These are phyloP conservation scores for Clohesyomyces aquaticus DNA, from an alignment of 495 filamentous ascomycete species.

Conservation along the genomic window DNA sequence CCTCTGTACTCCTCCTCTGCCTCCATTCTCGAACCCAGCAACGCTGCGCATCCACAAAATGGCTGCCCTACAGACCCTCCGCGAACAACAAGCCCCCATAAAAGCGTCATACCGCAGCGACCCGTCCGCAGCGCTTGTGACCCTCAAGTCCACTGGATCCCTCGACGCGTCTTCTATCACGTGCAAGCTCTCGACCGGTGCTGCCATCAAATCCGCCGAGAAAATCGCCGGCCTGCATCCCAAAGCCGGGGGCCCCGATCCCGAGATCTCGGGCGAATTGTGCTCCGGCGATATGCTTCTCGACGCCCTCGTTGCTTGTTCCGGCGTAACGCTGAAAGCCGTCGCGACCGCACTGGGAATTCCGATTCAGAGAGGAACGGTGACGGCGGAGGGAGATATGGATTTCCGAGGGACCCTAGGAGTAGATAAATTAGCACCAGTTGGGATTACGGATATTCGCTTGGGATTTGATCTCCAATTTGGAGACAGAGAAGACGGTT, in stretches of 20 bases:
- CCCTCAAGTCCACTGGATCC: constrained; percentile 43
- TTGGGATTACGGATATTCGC: constrained; percentile 46
- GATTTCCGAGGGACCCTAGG: constrained; percentile 50
- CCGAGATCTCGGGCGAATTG: constrained; percentile 46
- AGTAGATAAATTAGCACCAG: constrained; percentile 45
- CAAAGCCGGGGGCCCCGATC: constrained; percentile 47
- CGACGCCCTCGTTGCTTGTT: constrained; percentile 49
- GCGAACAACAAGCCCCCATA: constrained; percentile 46
- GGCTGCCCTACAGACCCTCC: constrained; percentile 43
- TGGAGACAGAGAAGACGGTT: constrained; percentile 35
- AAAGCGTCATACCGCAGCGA: constrained; percentile 44
- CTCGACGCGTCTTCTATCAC: constrained; percentile 45
- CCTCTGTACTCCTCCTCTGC: no score
- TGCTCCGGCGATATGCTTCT: constrained; percentile 50
- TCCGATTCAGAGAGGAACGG: constrained; percentile 39
- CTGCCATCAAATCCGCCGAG: constrained; percentile 43
- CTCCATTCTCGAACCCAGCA: no score
- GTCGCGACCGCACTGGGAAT: constrained; percentile 47
- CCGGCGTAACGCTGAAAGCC: constrained; percentile 49
- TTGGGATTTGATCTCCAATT: constrained; percentile 44
- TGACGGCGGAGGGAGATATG: constrained; percentile 48
- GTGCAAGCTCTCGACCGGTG: constrained; percentile 44
- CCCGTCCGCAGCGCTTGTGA: constrained; percentile 46
- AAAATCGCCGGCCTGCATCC: constrained; percentile 46
- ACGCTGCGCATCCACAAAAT: no score